Evolutionary conservation across 2,329 filamentous ascomycete genomes (phyloP).

Genomic region (Curvularia sp.): DNA sequence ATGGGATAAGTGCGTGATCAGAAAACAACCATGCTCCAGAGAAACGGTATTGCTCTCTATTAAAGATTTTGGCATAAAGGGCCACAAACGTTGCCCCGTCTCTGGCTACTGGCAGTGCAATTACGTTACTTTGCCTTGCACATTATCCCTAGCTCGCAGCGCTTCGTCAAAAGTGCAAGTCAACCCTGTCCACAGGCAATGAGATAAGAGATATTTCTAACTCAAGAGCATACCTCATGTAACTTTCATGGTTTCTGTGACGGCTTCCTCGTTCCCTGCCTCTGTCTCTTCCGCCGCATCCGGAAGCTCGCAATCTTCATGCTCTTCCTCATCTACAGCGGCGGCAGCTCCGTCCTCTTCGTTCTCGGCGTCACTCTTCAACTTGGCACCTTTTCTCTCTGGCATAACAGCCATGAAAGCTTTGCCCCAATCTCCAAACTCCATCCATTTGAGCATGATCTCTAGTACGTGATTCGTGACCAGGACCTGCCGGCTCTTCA

Average conservation of each 20-base stretch:
- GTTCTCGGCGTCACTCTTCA: slow-evolving; percentile 57
- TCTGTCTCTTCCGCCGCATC: slow-evolving; percentile 14
- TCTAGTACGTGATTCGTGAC: slow-evolving; percentile 96
- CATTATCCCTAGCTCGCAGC: neutral
- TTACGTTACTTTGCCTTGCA: neutral
- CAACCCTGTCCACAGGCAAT: neutral
- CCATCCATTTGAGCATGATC: slow-evolving; percentile 94
- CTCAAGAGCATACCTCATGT: neutral
- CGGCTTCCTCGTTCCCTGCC: slow-evolving; percentile 2
- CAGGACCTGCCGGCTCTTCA: slow-evolving; percentile 84
- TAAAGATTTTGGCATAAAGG: neutral
- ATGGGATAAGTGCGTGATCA: neutral
- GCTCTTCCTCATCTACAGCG: slow-evolving; percentile 7
- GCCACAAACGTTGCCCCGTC: neutral
- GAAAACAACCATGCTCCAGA: neutral
- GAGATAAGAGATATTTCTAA: too few relatives aligned
- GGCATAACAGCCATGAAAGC: slow-evolving; percentile 90
- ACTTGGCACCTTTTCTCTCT: slow-evolving; percentile 80
- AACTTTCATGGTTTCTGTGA: slow-evolving; percentile 5
- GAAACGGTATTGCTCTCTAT: too few relatives aligned
- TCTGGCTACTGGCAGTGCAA: neutral
- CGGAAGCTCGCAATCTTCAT: slow-evolving; percentile 9
- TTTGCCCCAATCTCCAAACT: slow-evolving; percentile 87
- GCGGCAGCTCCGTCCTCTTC: slow-evolving; percentile 25
- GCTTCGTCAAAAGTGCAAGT: neutral